Base-by-base conservation (phyloP, 2,329 filamentous ascomycete genomes). In the Neoascochyta sp. region DNA sequence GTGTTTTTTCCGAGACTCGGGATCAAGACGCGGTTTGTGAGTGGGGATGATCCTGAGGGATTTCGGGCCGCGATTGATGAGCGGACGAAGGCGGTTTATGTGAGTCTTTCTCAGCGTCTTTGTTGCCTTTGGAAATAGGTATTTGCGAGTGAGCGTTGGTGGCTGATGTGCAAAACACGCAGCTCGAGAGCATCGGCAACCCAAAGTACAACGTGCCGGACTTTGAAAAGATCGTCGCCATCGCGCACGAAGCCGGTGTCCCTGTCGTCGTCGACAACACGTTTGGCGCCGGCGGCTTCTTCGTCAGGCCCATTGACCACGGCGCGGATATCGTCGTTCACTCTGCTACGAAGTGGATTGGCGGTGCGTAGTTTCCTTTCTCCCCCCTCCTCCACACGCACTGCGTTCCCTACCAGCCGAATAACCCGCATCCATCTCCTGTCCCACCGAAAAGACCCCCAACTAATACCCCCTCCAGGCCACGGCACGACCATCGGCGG, bases 291-390 rank as follows among this genome's bases (percentile, higher is more conserved):
- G 89, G 89, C 36, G 89, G 90, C 28, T 95, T 86, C 73, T 93
- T 86, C 62, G 71, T 82, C 47, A 80, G 83, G 5, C 89, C 89
- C 22, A 90, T 95, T 52, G 81, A 89, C 14, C 84, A 94, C 63
- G 89, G 89, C 32, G 89, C 86, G 43, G 89, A 95, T 59, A 95
- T 95, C 39, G 83, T 95, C 29, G 86, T 95, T 14, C 88, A 95
- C 73, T 92, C 85, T 21, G 88, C 88, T 8, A 95, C 89, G 36
- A 95, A 95, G 67, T 95, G 89, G 89, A 95, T 96, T 42, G 89
- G 89, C 34, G 89, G 89, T 40, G 38, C 2, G 22, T 16, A 5
- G 4, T 16, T 22, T 11, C 10, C 13, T 12, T n/a, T n/a, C n/a
- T n/a, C n/a, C n/a, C n/a, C n/a, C n/a, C n/a, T n/a, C n/a, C n/a